phyloP scores from a whole-genome alignment of 2,329 filamentous ascomycete genomes.

The Colletotrichum musae region DNA sequence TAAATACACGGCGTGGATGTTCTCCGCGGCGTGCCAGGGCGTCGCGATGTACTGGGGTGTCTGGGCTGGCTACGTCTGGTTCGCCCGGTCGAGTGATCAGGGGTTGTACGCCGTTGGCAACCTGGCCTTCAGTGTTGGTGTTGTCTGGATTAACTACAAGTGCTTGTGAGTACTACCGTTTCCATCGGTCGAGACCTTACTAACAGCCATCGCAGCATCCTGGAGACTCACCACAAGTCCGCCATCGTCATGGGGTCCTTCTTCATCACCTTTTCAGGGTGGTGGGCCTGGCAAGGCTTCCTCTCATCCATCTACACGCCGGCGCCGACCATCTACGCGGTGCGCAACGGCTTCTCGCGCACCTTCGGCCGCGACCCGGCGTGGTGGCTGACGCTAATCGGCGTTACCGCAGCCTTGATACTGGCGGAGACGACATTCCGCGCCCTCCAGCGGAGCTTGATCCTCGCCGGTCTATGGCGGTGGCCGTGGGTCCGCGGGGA shows the following conservation, averaged over 20 bases:
- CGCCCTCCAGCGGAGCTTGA: slow-evolving; percentile 60
- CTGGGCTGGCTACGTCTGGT: slow-evolving; percentile 66
- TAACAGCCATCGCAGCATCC: slow-evolving; percentile 61
- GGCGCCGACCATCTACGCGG: slow-evolving; percentile 71
- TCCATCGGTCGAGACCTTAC: slow-evolving; percentile 13
- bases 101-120: slow-evolving; percentile 82
- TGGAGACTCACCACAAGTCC: slow-evolving; percentile 85
- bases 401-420: slow-evolving; percentile 72
- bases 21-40: slow-evolving; percentile 80
- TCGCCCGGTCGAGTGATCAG: slow-evolving; percentile 71
- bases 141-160: slow-evolving; percentile 83
- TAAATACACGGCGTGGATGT: slow-evolving; percentile 84
- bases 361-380: slow-evolving; percentile 77
- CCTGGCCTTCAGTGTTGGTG: slow-evolving; percentile 78
- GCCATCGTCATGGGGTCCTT: slow-evolving; percentile 72
- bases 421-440: slow-evolving; percentile 76
- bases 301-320: slow-evolving; percentile 73
- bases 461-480: slow-evolving; percentile 62
- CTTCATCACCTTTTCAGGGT: slow-evolving; percentile 74
- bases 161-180: slow-evolving; percentile 71
- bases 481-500: slow-evolving; percentile 57
- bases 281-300: slow-evolving; percentile 82
- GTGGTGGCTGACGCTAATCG: slow-evolving; percentile 82
- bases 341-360: slow-evolving; percentile 75
- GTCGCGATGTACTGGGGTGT: slow-evolving; percentile 80